Evolutionary conservation across 495 filamentous ascomycete genomes (phyloP).

Genomic region (Xylaria acuta): DNA sequence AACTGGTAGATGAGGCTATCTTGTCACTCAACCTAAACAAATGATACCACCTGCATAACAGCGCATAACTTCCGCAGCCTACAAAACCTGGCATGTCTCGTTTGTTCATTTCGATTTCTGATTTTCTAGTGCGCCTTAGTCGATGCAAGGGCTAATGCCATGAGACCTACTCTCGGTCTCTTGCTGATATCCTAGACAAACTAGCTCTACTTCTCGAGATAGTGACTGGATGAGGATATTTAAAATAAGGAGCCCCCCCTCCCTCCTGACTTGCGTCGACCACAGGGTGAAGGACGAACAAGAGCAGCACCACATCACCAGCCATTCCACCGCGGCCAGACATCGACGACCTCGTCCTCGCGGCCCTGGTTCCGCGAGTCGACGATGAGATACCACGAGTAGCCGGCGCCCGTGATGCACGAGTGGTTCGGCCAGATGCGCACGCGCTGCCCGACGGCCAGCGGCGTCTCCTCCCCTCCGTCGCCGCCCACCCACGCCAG

Average conservation of each 20-base stretch:
- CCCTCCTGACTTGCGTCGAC: neutral
- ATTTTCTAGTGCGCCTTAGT: neutral
- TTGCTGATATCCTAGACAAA: neutral
- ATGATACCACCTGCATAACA: neutral
- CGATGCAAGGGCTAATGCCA: neutral
- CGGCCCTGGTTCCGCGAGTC: slow-evolving; percentile 61
- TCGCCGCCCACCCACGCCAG: slow-evolving; percentile 54
- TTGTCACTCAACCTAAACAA: neutral
- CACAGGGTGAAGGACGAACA: neutral
- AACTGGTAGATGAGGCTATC: neutral
- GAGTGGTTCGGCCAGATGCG: slow-evolving; percentile 85
- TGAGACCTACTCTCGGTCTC: neutral
- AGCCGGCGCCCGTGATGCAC: slow-evolving; percentile 76
- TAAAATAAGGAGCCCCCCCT: neutral
- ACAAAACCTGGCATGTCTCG: neutral
- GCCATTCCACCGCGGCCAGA: slow-evolving; percentile 70
- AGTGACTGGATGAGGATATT: neutral
- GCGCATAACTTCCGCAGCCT: neutral
- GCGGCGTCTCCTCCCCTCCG: slow-evolving; percentile 58
- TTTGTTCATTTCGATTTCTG: neutral
- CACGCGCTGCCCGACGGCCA: slow-evolving; percentile 66
- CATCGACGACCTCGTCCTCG: slow-evolving; percentile 68
- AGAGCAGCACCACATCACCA: slow-evolving; percentile 50
- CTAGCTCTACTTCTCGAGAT: neutral
- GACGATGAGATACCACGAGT: slow-evolving; percentile 78